Evolutionary conservation across 257 asterid genomes (phyloP).

Genomic region (Plectranthus barbatus): DNA sequence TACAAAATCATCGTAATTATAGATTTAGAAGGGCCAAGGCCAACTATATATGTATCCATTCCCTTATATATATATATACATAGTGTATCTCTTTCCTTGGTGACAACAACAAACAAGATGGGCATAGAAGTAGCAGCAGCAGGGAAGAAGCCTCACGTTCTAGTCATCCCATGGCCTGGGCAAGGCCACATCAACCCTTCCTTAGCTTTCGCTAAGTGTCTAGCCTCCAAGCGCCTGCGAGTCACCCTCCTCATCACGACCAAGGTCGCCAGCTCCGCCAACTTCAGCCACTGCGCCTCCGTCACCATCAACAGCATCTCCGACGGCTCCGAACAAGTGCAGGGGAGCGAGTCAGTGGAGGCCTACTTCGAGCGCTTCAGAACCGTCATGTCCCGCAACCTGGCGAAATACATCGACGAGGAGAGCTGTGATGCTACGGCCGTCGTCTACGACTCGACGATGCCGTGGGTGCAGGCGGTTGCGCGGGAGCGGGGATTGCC

Average conservation of each 20-base stretch:
- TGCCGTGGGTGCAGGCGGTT: slow-evolving; percentile 30
- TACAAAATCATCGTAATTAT: too few species aligned
- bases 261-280: neutral
- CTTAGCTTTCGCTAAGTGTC: slow-evolving; percentile 36
- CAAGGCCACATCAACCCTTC: slow-evolving; percentile 60
- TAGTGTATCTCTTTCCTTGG: too few species aligned
- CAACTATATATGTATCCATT: too few species aligned
- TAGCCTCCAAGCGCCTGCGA: slow-evolving; percentile 26
- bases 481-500: slow-evolving; percentile 21
- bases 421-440: neutral
- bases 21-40: too few species aligned
- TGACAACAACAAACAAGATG: too few species aligned
- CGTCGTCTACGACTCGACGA: slow-evolving; percentile 23
- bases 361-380: slow-evolving; percentile 18
- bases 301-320: slow-evolving; percentile 24
- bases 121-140: neutral
- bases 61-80: too few species aligned
- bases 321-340: slow-evolving; percentile 8
- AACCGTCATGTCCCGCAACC: neutral
- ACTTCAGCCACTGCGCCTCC: neutral
- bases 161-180: slow-evolving; percentile 38
- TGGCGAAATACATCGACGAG: slow-evolving; percentile 18
- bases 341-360: neutral
- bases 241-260: slow-evolving; percentile 25
- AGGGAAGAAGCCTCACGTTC: slow-evolving; percentile 10